Conservation (phyloP, 2,329 filamentous ascomycete species). For the Lasiodiplodia sp. region DNA sequence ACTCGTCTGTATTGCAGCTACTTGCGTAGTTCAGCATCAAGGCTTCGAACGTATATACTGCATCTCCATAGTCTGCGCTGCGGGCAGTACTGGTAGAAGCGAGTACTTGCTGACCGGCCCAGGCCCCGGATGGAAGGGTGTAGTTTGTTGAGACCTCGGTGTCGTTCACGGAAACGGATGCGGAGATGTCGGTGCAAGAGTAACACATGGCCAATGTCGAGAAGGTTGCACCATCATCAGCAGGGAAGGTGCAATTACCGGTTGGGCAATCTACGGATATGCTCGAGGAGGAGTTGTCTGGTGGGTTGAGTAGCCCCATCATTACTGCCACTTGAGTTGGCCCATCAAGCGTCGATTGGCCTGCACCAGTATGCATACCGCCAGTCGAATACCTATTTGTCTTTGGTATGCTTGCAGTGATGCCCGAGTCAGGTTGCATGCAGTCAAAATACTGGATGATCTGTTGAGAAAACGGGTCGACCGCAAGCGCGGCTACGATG, state of each 20-base stretch:
- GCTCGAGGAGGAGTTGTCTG: background rate
- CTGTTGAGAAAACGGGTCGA: conserved; percentile 15
- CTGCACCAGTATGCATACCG: conserved; percentile 4
- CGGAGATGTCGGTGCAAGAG: conserved; percentile 12
- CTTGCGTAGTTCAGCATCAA: conserved; percentile 13
- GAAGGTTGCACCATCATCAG: conserved; percentile 6
- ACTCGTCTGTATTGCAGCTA: background rate
- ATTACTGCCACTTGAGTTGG: conserved; percentile 2
- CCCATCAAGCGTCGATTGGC: background rate
- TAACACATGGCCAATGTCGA: conserved; percentile 11
- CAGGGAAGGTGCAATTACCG: conserved; percentile 21
- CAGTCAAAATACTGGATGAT: conserved; percentile 13
- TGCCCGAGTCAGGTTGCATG: background rate
- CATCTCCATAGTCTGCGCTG: background rate
- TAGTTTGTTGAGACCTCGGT: background rate
- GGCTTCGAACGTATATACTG: conserved; percentile 1
- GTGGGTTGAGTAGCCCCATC: conserved; percentile 6
- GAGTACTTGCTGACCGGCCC: background rate
- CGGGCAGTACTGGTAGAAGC: background rate
- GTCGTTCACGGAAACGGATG: background rate
- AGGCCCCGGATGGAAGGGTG: background rate
- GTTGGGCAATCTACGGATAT: conserved; percentile 6
- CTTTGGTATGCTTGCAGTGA: background rate
- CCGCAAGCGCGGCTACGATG: conserved; percentile 10
- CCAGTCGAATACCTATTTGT: background rate